Conservation (phyloP, 768 basidiomycete species). For the Psilocybe subaeruginosa region DNA sequence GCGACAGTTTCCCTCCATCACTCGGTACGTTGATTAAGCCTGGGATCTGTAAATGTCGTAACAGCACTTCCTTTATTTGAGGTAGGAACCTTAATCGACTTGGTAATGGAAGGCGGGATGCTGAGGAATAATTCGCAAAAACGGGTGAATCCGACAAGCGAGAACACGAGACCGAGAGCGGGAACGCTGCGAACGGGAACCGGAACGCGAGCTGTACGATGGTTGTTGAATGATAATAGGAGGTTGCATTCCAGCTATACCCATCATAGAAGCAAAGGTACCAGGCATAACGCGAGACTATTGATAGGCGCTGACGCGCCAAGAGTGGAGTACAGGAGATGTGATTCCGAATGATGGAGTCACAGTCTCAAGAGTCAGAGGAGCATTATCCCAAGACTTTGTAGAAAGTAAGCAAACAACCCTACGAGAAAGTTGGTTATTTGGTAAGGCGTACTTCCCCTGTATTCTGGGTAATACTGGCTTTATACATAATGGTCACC, state of each 20-base stretch:
- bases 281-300: background rate
- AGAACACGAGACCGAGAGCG: background rate
- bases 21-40: conserved; percentile 35
- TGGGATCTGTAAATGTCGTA: conserved; percentile 34
- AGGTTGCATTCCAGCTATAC: background rate
- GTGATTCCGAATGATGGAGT: conserved; percentile 37
- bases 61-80: conserved; percentile 30
- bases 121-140: no score
- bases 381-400: conserved; percentile 41
- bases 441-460: conserved; percentile 30
- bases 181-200: background rate
- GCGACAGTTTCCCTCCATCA: conserved; percentile 30
- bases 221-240: background rate
- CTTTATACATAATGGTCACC: conserved; percentile 40
- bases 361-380: conserved; percentile 41
- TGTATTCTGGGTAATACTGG: conserved; percentile 38
- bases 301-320: conserved; percentile 28
- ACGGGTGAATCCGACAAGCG: no score
- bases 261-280: background rate
- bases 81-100: conserved; percentile 5
- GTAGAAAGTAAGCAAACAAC: background rate
- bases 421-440: conserved; percentile 17
- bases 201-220: background rate
- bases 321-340: conserved; percentile 34
- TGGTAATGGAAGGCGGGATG: background rate